Evolutionary conservation across 2,329 filamentous ascomycete species (phyloP).

Genomic region (Mycosphaerella sp.): DNA sequence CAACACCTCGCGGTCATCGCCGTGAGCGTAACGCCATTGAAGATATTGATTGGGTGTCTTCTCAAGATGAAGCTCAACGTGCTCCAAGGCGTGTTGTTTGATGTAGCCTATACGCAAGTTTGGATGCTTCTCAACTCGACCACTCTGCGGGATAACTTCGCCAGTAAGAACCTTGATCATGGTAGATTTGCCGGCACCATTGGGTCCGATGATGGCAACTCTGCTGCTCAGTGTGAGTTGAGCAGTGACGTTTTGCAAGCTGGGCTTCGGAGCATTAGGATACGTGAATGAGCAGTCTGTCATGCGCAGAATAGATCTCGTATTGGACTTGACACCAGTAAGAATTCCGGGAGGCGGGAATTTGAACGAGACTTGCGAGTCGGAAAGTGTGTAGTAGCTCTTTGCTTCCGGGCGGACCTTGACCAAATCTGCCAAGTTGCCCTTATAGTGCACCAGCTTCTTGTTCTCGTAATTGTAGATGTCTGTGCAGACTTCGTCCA

Average conservation of each 20-base stretch:
- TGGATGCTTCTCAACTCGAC: constrained; percentile 95
- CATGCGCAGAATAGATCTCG: constrained; percentile 93
- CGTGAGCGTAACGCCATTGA: constrained; percentile 96
- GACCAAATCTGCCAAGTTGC: constrained; percentile 79
- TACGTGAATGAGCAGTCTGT: constrained; percentile 88
- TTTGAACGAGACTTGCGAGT: constrained; percentile 87
- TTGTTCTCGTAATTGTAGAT: constrained; percentile 99
- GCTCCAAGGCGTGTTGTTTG: constrained; percentile 97
- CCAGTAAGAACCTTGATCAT: constrained; percentile 96
- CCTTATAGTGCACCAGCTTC: constrained; percentile 83
- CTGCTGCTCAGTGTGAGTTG: constrained; percentile 83
- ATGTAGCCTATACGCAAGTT: constrained; percentile 99
- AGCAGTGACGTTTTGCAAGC: constrained; percentile 80
- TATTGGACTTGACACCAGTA: constrained; percentile 90
- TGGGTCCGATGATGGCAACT: constrained; percentile 92
- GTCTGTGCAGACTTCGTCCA: constrained; percentile 95
- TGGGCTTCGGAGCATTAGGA: constrained; percentile 80
- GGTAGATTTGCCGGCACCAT: constrained; percentile 96
- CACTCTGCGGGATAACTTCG: constrained; percentile 74
- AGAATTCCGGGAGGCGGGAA: constrained; percentile 94
- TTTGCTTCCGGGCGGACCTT: constrained; percentile 87
- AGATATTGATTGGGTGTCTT: constrained; percentile 99
- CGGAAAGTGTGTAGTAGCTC: constrained; percentile 94
- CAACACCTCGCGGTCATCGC: constrained; percentile 92
- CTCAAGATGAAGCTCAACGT: constrained; percentile 99